phyloP scores from a whole-genome alignment of 441 rosid species.

The Aquilaria agallochum region DNA sequence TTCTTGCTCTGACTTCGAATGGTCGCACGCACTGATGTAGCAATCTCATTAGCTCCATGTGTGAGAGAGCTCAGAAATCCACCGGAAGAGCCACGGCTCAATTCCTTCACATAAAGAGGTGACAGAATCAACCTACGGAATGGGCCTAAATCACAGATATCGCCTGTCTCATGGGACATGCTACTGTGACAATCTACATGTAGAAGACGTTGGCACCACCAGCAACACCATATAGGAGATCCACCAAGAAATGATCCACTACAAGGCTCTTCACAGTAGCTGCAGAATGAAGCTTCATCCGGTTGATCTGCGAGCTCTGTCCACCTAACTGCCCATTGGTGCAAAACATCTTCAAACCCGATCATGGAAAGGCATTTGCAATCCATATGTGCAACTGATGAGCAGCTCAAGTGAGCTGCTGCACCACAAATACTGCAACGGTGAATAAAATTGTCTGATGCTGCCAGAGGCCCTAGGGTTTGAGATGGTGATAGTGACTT shows the following conservation, averaged over 20 bases:
- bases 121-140: conserved; percentile 81
- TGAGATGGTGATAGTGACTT: conserved; percentile 76
- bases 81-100: conserved; percentile 48
- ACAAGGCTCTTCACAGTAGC: conserved; percentile 90
- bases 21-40: conserved; percentile 89
- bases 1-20: conserved; percentile 89
- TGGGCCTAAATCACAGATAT: conserved; percentile 81
- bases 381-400: conserved; percentile 66
- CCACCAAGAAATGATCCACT: conserved; percentile 93
- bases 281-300: conserved; percentile 76
- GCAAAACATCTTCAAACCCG: conserved; percentile 71
- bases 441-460: conserved; percentile 58
- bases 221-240: conserved; percentile 98
- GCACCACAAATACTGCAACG: conserved; percentile 80
- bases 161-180: conserved; percentile 77
- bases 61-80: conserved; percentile 92
- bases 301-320: conserved; percentile 80
- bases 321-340: conserved; percentile 97
- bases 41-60: conserved; percentile 94
- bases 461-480: conserved; percentile 46
- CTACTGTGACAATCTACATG: conserved; percentile 89
- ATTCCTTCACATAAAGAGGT: conserved; percentile 78
- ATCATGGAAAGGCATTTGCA: conserved; percentile 89
- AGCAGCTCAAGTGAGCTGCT: conserved; percentile 76
- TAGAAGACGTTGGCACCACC: conserved; percentile 96